Evolutionary conservation across 202 grass and related monocot species (phyloP), one percentile per base, ranked within the genome.

Genomic region (Saccharum hybrid): DNA sequence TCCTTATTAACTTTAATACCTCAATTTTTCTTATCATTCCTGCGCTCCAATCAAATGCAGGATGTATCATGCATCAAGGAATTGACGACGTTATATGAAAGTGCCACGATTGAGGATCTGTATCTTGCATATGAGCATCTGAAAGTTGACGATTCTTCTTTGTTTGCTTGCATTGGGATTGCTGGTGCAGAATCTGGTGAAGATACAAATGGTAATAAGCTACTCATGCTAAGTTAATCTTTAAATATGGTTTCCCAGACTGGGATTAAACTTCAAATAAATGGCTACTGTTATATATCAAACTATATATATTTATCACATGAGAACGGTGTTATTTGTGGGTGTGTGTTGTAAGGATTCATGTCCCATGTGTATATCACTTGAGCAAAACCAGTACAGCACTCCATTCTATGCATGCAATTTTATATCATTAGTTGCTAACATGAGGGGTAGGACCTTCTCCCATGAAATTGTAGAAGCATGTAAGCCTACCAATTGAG

Each of bases 101-200:
- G 72, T 66, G 96, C 96, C 23, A 99, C 88, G 8, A 92, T 99
- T 69, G 96, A 99, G 75, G 96, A 99, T 72, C 71, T 99, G 63
- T 94, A 99, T 84, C 84, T 99, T 88, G 96, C 96, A 63, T 99
- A 99, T 76, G 86, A 94, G 72, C 96, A 99, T 85, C 84, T 99
- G 73, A 94, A 90, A 89, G 89, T 99, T 21, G 96, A 99, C 11
- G 93, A 99, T 56, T 87, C 91, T 71, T 96, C 93, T 71, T 90
- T 99, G 71, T 99, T 96, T 89, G 68, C 93, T 42, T 99, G 96
- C 64, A 88, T 96, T 72, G 93, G 96, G n/a, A 92, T 99, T 67
- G 91, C 96, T 83, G 96, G 96, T 0, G 81, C 87, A 0, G 86
- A 97, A 42, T 79, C 93, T 78, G 88, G 91, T 65, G 88, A 90